Evolutionary conservation across 148 eudicot genomes (phyloP), one percentile per base, ranked within the genome.

Genomic region (Nepenthes gracilis): DNA sequence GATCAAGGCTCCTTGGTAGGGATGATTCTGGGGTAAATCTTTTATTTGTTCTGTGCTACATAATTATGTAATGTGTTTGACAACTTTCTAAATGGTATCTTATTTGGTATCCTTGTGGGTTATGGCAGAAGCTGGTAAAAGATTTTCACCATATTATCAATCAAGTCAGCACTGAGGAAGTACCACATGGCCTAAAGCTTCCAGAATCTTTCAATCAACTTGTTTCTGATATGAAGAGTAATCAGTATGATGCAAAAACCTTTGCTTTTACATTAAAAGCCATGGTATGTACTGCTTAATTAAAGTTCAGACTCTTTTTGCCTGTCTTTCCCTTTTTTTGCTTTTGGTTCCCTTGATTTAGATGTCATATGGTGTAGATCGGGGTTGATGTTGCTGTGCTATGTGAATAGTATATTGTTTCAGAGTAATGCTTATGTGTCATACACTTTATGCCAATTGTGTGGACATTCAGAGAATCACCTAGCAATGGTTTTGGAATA

Each of bases 241-340:
- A 78, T 49, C 87, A 85, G 68, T 89, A 86, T 48, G 81, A 63
- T 67, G 72, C 90, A 53, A 89, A 86, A 84, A 86, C 87, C 4
- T 89, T 94, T 80, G 97, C 90, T 69, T 56, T 86, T 57, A 83
- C 86, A 59, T 72, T 94, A 66, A 89, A 81, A 74, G 97, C 90
- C 79, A 89, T 92, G 78, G 99, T 94, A 86, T 49, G 91, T 74
- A 69, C 54, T 47, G 36, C 15, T 13, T 32, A 23, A 23, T 23
- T 55, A 10, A 23, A 32, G 11, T 36, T 38, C 33, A 13, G 51
- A 47, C 23, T 23, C 23, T 23, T 23, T 23, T 40, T 53, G 53
- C 53, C 8, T 36, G 14, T 64, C 38, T 62, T 43, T 40, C 1
- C 36, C 59, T 36, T 56, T 47, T 59, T 50, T 12, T 33, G 33